phyloP scores from a whole-genome alignment of 106 monocot genomes.

The Dactylorhiza incarnata region DNA sequence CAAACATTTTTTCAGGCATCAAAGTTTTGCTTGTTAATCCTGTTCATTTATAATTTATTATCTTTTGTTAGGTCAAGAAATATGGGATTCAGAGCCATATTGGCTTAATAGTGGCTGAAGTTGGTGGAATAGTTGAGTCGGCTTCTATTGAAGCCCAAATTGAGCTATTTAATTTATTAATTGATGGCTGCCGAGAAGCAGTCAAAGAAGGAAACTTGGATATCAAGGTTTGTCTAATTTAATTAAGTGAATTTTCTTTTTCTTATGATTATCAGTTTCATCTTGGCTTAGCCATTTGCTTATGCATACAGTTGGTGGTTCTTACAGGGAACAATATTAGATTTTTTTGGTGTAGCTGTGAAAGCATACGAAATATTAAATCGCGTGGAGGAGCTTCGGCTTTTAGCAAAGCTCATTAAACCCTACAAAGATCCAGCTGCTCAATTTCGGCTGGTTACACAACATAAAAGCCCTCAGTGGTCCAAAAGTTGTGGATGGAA shows the following conservation, averaged over 20 bases:
- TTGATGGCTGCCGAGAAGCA: conserved; percentile 85
- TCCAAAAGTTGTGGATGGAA: conserved; percentile 98
- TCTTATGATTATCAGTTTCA: background rate
- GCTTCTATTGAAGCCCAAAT: conserved; percentile 59
- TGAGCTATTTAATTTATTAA: conserved; percentile 76
- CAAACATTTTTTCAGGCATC: background rate
- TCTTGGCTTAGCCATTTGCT: background rate
- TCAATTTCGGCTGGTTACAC: conserved; percentile 70
- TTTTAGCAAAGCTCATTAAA: conserved; percentile 80
- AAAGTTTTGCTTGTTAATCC: background rate
- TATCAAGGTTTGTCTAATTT: conserved; percentile 46
- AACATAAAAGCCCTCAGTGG: conserved; percentile 96
- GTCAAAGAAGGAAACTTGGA: conserved; percentile 58
- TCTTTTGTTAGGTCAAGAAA: conserved; percentile 64
- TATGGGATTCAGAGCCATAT: conserved; percentile 78
- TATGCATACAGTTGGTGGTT: background rate
- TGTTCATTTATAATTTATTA: background rate
- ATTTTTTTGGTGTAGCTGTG: conserved; percentile 96
- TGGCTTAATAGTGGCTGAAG: conserved; percentile 66
- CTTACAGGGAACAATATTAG: conserved; percentile 74
- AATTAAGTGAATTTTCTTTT: conserved; percentile 6
- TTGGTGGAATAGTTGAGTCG: conserved; percentile 71
- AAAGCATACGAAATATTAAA: conserved; percentile 80
- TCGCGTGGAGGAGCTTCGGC: conserved; percentile 84
- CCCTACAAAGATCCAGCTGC: conserved; percentile 82